These are phyloP conservation scores for Lachancea thermotolerans DNA, from an alignment of 805 yeast species.

Conservation along the genomic window DNA sequence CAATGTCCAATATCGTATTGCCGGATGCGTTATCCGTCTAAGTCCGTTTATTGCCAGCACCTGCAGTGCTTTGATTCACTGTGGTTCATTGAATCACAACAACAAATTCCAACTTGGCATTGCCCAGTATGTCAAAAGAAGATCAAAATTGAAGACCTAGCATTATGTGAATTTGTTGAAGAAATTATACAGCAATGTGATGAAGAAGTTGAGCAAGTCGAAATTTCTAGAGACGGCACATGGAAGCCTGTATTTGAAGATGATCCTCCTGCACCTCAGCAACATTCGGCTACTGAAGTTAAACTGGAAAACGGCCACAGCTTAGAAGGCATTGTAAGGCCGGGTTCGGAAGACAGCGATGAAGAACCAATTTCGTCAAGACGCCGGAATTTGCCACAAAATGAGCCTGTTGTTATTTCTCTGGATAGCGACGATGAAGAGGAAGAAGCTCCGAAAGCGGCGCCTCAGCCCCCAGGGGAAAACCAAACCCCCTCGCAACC, in stretches of 20 bases:
- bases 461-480: background rate
- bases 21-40: slow-evolving; percentile 64
- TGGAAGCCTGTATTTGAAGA: slow-evolving; percentile 47
- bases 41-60: slow-evolving; percentile 68
- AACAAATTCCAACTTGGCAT: slow-evolving; percentile 75
- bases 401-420: slow-evolving; percentile 39
- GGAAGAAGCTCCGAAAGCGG: slow-evolving; percentile 17
- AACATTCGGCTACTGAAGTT: slow-evolving; percentile 6
- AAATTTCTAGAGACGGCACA: slow-evolving; percentile 61
- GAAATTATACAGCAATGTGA: slow-evolving; percentile 52
- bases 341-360: slow-evolving; percentile 4
- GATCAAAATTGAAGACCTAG: slow-evolving; percentile 50
- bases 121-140: slow-evolving; percentile 74
- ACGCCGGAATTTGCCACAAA: slow-evolving; percentile 2
- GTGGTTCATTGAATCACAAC: slow-evolving; percentile 66
- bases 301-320: slow-evolving; percentile 11
- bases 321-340: slow-evolving; percentile 15
- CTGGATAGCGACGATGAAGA: slow-evolving; percentile 46
- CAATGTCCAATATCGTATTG: slow-evolving; percentile 74
- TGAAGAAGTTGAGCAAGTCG: slow-evolving; percentile 57
- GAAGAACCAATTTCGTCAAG: background rate
- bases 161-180: slow-evolving; percentile 65
- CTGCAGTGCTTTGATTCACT: slow-evolving; percentile 83
- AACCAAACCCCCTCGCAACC: background rate
- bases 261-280: slow-evolving; percentile 13